phyloP scores from a whole-genome alignment of 108 stramenopile species.

The Phaeodactylum tricornutum region DNA sequence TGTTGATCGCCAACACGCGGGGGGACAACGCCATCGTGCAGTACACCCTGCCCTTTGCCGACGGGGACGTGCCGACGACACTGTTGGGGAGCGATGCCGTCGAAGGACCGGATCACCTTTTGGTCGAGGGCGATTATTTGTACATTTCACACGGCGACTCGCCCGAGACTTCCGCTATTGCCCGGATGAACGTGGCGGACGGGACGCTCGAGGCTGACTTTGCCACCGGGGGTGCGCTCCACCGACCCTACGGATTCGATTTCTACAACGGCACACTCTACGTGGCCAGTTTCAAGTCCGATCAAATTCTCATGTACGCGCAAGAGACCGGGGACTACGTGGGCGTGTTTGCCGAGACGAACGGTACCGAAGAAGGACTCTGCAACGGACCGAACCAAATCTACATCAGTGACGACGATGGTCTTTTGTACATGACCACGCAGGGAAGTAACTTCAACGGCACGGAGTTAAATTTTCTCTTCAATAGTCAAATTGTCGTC shows the following conservation, averaged over 20 bases:
- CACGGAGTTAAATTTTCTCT: neutral
- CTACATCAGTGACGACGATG: neutral
- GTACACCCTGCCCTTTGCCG: too few relatives aligned
- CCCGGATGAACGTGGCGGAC: neutral
- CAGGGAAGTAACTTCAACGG: slow-evolving; percentile 2
- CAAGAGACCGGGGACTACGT: slow-evolving; percentile 4
- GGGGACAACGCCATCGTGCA: too few relatives aligned
- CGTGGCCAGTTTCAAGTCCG: slow-evolving; percentile 9
- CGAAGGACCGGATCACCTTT: neutral
- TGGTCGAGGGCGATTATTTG: neutral
- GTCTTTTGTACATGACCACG: slow-evolving; percentile 6
- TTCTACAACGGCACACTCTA: slow-evolving; percentile 1
- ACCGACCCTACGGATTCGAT: slow-evolving; percentile 12
- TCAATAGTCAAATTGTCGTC: slow-evolving; percentile 7
- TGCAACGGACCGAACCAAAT: slow-evolving; percentile 11
- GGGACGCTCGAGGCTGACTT: neutral
- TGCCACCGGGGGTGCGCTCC: neutral
- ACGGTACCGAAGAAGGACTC: slow-evolving; percentile 9
- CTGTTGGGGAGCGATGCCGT: too few relatives aligned
- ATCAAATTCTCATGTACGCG: slow-evolving; percentile 7
- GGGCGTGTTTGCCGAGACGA: neutral
- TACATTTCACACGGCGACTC: slow-evolving; percentile 5
- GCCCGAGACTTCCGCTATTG: slow-evolving; percentile 3
- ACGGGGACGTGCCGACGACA: too few relatives aligned
- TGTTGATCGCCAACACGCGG: neutral